phyloP scores from a whole-genome alignment of 345 rosid species.

The Balakata baccata region DNA sequence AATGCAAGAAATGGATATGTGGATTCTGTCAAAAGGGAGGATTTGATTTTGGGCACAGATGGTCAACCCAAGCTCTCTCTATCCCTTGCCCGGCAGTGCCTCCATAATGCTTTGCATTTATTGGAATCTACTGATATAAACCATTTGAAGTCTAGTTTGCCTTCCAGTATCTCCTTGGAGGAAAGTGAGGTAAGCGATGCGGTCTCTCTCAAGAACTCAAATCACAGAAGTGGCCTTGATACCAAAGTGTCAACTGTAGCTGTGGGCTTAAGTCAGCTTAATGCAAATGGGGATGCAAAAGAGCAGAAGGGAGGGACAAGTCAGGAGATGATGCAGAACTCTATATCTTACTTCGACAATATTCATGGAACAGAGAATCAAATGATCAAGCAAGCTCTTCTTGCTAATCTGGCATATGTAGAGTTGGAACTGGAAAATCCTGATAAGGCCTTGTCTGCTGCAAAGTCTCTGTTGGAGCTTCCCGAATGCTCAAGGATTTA shows the following conservation, averaged over 20 bases:
- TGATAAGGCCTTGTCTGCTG: constrained; percentile 58
- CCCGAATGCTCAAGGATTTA: constrained; percentile 68
- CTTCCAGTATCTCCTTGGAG: constrained; percentile 39
- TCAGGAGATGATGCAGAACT: constrained; percentile 60
- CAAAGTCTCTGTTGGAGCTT: constrained; percentile 69
- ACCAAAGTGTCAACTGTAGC: constrained; percentile 34
- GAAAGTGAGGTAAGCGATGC: constrained; percentile 47
- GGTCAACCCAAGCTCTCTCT: constrained; percentile 69
- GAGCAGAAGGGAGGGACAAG: constrained; percentile 68
- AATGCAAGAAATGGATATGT: constrained; percentile 39
- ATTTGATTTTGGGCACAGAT: constrained; percentile 34
- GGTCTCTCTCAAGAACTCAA: constrained; percentile 31
- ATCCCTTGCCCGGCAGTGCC: constrained; percentile 76
- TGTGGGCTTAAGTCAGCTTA: constrained; percentile 47
- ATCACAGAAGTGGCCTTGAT: constrained; percentile 41
- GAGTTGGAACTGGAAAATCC: constrained; percentile 91
- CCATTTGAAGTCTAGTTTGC: constrained; percentile 39
- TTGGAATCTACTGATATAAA: constrained; percentile 45
- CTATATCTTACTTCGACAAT: constrained; percentile 56
- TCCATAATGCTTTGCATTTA: constrained; percentile 68
- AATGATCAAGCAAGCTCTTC: constrained; percentile 67
- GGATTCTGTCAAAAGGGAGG: constrained; percentile 23
- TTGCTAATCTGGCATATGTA: constrained; percentile 74
- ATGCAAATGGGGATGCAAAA: constrained; percentile 66
- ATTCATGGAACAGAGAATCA: constrained; percentile 47